Base-by-base conservation (phyloP, 495 filamentous ascomycete genomes). In the Penicillium simplicissimum region DNA sequence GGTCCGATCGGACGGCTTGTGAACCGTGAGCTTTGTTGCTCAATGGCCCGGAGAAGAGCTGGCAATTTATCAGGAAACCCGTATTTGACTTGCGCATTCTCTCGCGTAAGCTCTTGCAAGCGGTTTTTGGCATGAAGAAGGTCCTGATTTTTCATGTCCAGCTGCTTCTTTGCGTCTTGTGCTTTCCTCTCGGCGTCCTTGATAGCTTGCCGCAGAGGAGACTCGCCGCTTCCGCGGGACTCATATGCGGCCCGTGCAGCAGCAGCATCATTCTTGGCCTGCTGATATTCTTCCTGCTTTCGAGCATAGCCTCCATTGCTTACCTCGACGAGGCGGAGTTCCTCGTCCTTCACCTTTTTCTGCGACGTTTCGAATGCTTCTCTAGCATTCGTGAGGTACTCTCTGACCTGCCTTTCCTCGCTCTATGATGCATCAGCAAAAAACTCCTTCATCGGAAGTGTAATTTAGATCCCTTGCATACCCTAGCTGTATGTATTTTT, bases 1-100 rank as follows among this genome's bases (percentile, higher is more conserved):
- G 95, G 95, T 0, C 95, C 95, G 36, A 97, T 79, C 49, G 96
- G 95, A 45, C 82, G 89, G 38, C 82, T 76, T 23, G 75, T 71
- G 63, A 95, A 97, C 28, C 28, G 28, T 0, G 85, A 73, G 2
- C 57, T 64, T 55, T 96, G 91, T 43, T 81, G 74, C 7, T 85
- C 80, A 66, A 98, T 92, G 9, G 81, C 80, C 34, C 70, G 79
- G 4, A 96, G 68, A 11, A 97, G 83, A 1, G 76, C 60, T 2
- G 85, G 82, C 72, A 96, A 79, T 53, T 78, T 83, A 0, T 71
- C 56, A 38, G 86, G 83, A 64, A 90, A 96, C 3, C 82, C 87
- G 15, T 72, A 64, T 37, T 67, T 68, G 75, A 77, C 69, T 61
- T 79, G 58, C 43, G 81, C 81, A 71, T 82, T 71, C 77, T 86